Base-by-base conservation (phyloP, 2,329 filamentous ascomycete species). In the Phialophora expanda region DNA sequence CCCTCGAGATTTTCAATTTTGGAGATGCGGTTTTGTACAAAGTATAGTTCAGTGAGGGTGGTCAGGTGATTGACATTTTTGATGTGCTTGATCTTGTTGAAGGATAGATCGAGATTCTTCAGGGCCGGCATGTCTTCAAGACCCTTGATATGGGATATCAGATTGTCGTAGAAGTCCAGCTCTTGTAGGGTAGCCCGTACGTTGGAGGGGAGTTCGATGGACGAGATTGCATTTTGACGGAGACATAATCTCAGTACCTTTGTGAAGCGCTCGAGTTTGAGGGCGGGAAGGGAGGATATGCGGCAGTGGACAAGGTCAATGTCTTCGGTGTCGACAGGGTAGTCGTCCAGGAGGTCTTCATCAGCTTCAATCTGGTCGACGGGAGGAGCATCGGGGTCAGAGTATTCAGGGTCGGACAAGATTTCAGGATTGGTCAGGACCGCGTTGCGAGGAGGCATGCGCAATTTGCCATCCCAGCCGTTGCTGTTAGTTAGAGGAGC, bases 31-130 rank as follows among this genome's bases (percentile, higher is more conserved):
- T 99, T 98, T 75, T 96, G 92, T 57, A 98, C 92, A 73, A 99
- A 91, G 77, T 90, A 99, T 2, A 99, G 77, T 72, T 98, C 92
- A 68, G 85, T 90, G 64, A 98, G 85, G 61, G 92, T 85, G 24
- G 82, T 89, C 66, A 99, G 81, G 73, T 94, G 90, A 65, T 85
- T 85, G 70, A 98, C 82, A 74, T 94, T 88, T 79, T 96, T 97
- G 82, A 99, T 96, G 79, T 97, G 93, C 78, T 97, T 97, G 82
- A 99, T 94, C 83, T 98, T 98, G 83, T 99, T 99, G 86, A 97
- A 99, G 78, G 91, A 96, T 59, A 99, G 84, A 76, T 99, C 95
- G 62, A 99, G 86, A 64, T 83, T 90, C 5, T 86, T 92, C 61
- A 99, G 85, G 67, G 90, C 84, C 12, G 84, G 87, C 64, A 97